Conservation (phyloP, 2,329 filamentous ascomycete genomes). For the Microcyclospora tardicrescens region DNA sequence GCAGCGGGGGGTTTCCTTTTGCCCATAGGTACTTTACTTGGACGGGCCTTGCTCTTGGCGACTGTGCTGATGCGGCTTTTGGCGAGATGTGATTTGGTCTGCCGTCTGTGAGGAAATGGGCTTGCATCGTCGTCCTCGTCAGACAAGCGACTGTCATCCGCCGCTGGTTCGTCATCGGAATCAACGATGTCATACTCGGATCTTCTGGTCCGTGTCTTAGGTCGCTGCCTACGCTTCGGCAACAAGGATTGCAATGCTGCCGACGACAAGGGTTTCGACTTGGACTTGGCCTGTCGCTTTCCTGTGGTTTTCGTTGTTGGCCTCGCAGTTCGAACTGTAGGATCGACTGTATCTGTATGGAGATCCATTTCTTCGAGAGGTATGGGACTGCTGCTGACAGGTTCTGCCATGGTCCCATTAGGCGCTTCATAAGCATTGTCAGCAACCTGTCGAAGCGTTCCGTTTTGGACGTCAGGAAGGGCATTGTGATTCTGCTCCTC, state of each 20-base stretch:
- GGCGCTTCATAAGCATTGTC: slow-evolving; percentile 17
- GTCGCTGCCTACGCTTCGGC: slow-evolving; percentile 26
- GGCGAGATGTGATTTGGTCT: slow-evolving; percentile 9
- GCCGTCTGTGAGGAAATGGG: slow-evolving; percentile 5
- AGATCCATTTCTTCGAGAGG: background rate
- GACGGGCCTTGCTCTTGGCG: slow-evolving; percentile 9
- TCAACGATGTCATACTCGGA: slow-evolving; percentile 30
- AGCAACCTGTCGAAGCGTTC: slow-evolving; percentile 4
- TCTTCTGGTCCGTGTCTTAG: slow-evolving; percentile 12
- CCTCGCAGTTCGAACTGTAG: background rate
- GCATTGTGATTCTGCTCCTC: slow-evolving; percentile 14
- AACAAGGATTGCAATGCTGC: slow-evolving; percentile 33
- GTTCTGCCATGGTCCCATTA: slow-evolving; percentile 32
- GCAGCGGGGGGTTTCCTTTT: slow-evolving; percentile 5
- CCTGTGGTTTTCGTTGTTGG: slow-evolving; percentile 1
- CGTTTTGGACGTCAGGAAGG: slow-evolving; percentile 15
- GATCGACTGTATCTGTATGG: slow-evolving; percentile 4
- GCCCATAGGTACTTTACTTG: slow-evolving; percentile 3
- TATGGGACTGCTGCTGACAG: slow-evolving; percentile 29
- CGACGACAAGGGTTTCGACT: slow-evolving; percentile 25
- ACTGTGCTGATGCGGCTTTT: slow-evolving; percentile 2
- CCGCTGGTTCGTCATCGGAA: slow-evolving; percentile 19
- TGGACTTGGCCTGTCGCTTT: slow-evolving; percentile 7
- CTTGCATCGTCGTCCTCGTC: slow-evolving; percentile 31
- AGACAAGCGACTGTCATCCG: slow-evolving; percentile 16